Base-by-base conservation (phyloP, 495 filamentous ascomycete species). In the Tricharina praecox region DNA sequence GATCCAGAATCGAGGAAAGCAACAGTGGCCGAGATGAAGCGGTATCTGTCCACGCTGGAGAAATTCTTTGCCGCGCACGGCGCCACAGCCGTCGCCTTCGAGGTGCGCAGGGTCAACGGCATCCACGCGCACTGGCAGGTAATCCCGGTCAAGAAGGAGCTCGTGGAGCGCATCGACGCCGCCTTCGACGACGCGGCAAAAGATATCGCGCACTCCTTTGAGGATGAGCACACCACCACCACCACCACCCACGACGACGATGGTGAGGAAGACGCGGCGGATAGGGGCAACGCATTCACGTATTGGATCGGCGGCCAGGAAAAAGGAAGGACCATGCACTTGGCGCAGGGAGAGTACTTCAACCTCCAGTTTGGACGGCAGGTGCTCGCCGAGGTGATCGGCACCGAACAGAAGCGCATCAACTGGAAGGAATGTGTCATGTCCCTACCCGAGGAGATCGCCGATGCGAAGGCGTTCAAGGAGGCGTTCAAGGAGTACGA, bases 101-200 rank as follows among this genome's bases (percentile, higher is more conserved):
- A 95, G 65, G 79, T 97, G 52, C 83, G 76, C 55, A 75, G 85
- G 15, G 67, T 65, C 2, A 69, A 70, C 9, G 84, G 85, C 19
- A 78, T 95, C 44, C 90, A 97, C 60, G 69, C 74, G 0, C 90
- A 94, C 58, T 95, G 88, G 90, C 90, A 97, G 67, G 88, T 92
- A 55, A 68, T 95, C 24, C 88, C 90, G 1, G 70, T 93, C 0
- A 71, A 80, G 0, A 59, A 68, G 0, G 69, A 77, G 9, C 63
- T 82, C 19, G 69, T 93, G n/a, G 23, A 24, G 2, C 32, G 13
- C 0, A 50, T 60, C 11, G 57, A 61, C 5, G 45, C 30, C 5
- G 50, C 50, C 2, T 61, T 61, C 21, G 54, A 65, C 3, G 64
- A 56, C 15, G 18, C 28, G 15, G 43, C 30, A 8, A 34, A 34